Evolutionary conservation across 1,139 yeast genomes (phyloP), one percentile per base, ranked within the genome.

Genomic region (Zygoascus hellenicus): DNA sequence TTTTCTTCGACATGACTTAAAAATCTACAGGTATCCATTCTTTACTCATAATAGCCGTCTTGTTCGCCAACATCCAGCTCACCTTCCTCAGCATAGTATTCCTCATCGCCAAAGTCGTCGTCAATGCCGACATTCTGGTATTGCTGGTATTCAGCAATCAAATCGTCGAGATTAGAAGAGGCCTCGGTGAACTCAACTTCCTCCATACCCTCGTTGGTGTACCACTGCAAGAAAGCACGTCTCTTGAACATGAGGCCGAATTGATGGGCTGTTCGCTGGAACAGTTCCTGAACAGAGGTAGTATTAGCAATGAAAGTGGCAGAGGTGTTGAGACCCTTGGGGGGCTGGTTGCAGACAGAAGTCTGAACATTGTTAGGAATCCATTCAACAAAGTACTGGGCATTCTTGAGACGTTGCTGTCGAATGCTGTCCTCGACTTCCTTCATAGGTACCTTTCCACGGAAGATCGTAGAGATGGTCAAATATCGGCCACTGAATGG

Each of bases 131-230:
- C 75, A 43, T 68, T 64, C 59, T 71, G 74, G 60, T 71, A 70
- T 58, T 71, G 75, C 58, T 68, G 71, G 58, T 71, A 71, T 56
- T 71, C 75, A 43, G 60, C 57, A 34, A 71, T 69, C 42, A 71
- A 59, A 49, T 71, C 75, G 48, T 62, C 62, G 58, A 71, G 58
- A 58, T 71, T 70, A 45, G 71, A 63, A 52, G 69, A 70, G 13
- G 75, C 75, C 57, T 71, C 75, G 30, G 70, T 65, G 60, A 71
- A 71, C 58, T 71, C 75, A 52, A 65, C 64, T 57, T 65, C 72
- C 47, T 71, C 75, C 75, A 71, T 71, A 47, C 75, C 76, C 54
- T 71, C 75, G 33, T 68, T 64, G 16, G 71, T 67, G 59, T 70
- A 71, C 74, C 76, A 71, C 54, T 71, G 76, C 55, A 71, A 56